Evolutionary conservation across 2,329 filamentous ascomycete species (phyloP), one percentile per base, ranked within the genome.

Genomic region (Exophiala sideris): DNA sequence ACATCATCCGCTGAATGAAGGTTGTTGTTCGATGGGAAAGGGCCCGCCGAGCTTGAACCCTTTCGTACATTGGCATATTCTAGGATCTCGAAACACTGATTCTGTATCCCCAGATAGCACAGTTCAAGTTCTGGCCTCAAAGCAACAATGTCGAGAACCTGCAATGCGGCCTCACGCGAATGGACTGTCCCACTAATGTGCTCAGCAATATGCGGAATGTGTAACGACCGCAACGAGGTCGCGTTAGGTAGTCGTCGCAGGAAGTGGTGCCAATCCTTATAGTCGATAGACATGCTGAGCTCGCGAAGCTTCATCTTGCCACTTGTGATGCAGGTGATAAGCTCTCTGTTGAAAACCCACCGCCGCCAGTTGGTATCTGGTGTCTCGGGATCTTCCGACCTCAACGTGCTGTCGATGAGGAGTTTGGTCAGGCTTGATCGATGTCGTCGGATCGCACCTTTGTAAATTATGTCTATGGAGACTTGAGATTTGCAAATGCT

Each of bases 231-330:
- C 34, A 94, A 77, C 52, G 87, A 83, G 0, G 85, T 80, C 48
- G 91, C 78, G 48, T 83, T 80, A 0, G 87, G 87, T 9, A 94
- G 79, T 39, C 85, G 77, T 67, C 89, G 87, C 7, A 94, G 79
- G 72, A 94, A 89, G 59, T 82, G 85, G 70, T 94, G 89, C 88
- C 89, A 94, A 64, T 91, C 86, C 61, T 81, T 83, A 68, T 87
- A 89, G 58, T 89, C 81, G 51, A 94, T 78, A 1, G 83, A 81
- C 61, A 89, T 81, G 8, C 86, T 85, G 21, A 94, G 73, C 70
- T 94, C 88, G 52, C 80, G 80, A 40, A 94, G 72, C 16, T 75
- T 77, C 88, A 94, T 90, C 54, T 84, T 83, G 4, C 88, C 88
- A 66, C 87, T 88, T 1, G 86, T 89, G 49, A 94, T 78, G 67